Evolutionary conservation across 2,329 filamentous ascomycete genomes (phyloP).

Genomic region (Alternaria gaisen): DNA sequence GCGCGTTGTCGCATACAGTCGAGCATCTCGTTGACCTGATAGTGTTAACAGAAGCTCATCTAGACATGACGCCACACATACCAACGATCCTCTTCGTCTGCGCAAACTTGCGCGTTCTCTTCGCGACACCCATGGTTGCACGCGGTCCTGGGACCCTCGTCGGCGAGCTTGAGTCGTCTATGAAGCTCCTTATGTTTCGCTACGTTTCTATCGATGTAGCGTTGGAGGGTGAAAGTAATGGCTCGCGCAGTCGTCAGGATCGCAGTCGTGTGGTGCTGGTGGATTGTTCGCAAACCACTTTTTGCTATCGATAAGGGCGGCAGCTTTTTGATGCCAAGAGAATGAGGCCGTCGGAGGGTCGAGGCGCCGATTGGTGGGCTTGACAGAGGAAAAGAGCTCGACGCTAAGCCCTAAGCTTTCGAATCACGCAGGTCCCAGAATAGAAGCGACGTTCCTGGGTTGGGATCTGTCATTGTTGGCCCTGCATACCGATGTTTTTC

Average conservation of each 20-base stretch:
- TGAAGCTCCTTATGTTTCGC: background rate
- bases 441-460: conserved; percentile 15
- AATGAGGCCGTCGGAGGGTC: background rate
- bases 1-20: conserved; percentile 59
- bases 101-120: conserved; percentile 92
- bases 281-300: conserved; percentile 11
- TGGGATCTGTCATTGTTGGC: conserved; percentile 7
- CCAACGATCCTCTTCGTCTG: conserved; percentile 83
- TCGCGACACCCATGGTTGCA: conserved; percentile 79
- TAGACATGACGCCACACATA: conserved; percentile 11
- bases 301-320: conserved; percentile 11
- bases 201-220: background rate
- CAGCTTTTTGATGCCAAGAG: conserved; percentile 19
- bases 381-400: background rate
- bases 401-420: conserved; percentile 5
- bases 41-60: conserved; percentile 13
- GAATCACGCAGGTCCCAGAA: conserved; percentile 15
- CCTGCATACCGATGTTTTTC: conserved; percentile 16
- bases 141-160: conserved; percentile 11
- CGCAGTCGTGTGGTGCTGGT: background rate
- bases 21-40: conserved; percentile 71
- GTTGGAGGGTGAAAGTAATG: background rate
- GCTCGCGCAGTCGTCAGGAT: conserved; percentile 6
- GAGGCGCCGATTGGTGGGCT: background rate
- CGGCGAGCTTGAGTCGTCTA: background rate